Percentiles rank a stretch among this genome's conserved stretches.
These are phyloP conservation scores for Penicillium longicatenatum DNA, from an alignment of 495 filamentous ascomycete species.

Conservation along the genomic window DNA sequence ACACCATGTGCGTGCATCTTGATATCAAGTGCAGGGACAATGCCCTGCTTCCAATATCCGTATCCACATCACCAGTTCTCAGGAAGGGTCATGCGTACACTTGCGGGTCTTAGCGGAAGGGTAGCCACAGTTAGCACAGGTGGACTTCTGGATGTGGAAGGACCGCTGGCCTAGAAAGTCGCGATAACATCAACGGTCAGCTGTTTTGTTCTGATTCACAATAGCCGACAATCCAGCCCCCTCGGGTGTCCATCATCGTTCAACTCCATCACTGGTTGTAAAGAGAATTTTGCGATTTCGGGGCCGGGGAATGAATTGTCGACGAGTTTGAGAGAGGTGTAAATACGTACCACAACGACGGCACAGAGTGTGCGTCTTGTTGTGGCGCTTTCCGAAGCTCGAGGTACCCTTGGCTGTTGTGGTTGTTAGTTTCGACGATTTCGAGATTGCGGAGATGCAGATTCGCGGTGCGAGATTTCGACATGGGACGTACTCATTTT, in stretches of 20 bases:
- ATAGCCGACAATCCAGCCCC: slow-evolving; percentile 7
- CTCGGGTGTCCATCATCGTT: slow-evolving; percentile 18
- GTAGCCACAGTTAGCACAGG: slow-evolving; percentile 96
- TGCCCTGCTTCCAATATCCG: slow-evolving; percentile 6
- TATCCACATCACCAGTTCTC: slow-evolving; percentile 17
- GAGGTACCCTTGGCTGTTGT: slow-evolving; percentile 86
- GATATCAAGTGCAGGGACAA: slow-evolving; percentile 1
- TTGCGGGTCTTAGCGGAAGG: slow-evolving; percentile 94
- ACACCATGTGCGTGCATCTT: slow-evolving; percentile 4
- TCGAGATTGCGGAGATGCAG: slow-evolving; percentile 29
- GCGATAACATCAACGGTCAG: slow-evolving; percentile 37
- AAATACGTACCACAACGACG: slow-evolving; percentile 92
- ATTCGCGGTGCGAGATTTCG: slow-evolving; percentile 29
- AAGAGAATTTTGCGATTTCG: slow-evolving; percentile 27
- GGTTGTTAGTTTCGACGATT: slow-evolving; percentile 46
- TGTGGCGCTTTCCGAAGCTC: slow-evolving; percentile 98
- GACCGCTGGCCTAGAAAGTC: slow-evolving; percentile 75
- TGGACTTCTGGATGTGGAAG: slow-evolving; percentile 99
- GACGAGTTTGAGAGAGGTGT: slow-evolving; percentile 21
- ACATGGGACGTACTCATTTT: slow-evolving; percentile 63
- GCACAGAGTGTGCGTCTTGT: slow-evolving; percentile 99
- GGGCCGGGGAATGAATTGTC: slow-evolving; percentile 17
- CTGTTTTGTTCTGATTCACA: slow-evolving; percentile 12
- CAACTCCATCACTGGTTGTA: slow-evolving; percentile 21
- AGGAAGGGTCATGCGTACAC: slow-evolving; percentile 72